A percentile compares a stretch with the other conserved stretches of the same genome.
phyloP scores from a whole-genome alignment of 768 basidiomycete species.

The Boletus reticuloceps region DNA sequence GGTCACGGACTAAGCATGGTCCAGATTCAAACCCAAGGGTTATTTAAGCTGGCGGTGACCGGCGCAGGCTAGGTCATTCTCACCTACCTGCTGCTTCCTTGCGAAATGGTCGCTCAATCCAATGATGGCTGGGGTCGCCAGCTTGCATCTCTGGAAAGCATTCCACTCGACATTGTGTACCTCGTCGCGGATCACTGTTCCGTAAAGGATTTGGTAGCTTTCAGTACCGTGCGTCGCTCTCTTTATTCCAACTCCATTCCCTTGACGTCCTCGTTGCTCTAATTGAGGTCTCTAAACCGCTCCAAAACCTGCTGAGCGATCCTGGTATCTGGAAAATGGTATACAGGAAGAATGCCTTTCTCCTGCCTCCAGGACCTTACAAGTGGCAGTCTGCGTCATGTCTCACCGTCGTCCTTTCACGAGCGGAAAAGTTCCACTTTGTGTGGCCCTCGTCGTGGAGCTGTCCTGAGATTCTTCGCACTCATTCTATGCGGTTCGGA shows the following conservation, averaged over 20 bases:
- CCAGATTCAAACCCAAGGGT: neutral
- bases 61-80: neutral
- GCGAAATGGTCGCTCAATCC: neutral
- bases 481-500: neutral
- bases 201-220: constrained; percentile 1
- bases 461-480: neutral
- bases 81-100: neutral
- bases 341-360: neutral
- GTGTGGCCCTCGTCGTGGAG: constrained; percentile 6
- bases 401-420: constrained; percentile 1
- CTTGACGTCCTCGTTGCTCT: neutral
- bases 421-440: neutral
- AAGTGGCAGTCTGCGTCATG: constrained; percentile 11
- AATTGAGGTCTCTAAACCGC: constrained; percentile 3
- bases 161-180: constrained; percentile 3
- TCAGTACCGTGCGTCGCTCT: constrained; percentile 1
- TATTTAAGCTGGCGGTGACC: neutral
- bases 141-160: neutral
- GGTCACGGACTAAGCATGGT: neutral
- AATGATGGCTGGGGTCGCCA: neutral
- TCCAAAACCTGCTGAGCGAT: neutral
- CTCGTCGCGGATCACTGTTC: neutral
- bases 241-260: neutral
- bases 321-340: constrained; percentile 5
- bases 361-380: constrained; percentile 6